Percentiles rank a stretch among this genome's conserved stretches.
phyloP scores from a whole-genome alignment of 345 rosid genomes.

The Boechera divaricarpa region DNA sequence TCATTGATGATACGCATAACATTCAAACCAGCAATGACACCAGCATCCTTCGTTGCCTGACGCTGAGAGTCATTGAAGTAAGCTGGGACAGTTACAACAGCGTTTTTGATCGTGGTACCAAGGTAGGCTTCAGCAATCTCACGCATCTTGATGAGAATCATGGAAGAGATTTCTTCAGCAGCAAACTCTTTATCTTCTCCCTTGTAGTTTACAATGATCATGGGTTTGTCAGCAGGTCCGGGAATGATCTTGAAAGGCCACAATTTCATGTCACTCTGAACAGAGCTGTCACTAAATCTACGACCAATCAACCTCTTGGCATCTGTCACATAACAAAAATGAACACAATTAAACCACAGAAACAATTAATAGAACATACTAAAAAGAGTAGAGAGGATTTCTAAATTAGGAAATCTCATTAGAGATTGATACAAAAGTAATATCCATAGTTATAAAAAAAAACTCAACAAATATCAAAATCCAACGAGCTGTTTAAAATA shows the following conservation, averaged over 20 bases:
- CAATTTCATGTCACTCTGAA: conserved; percentile 64
- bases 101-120: conserved; percentile 61
- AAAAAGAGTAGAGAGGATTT: background rate
- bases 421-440: too few relatives aligned
- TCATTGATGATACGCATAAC: conserved; percentile 78
- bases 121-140: conserved; percentile 79
- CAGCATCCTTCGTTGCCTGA: conserved; percentile 76
- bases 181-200: conserved; percentile 71
- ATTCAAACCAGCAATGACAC: conserved; percentile 73
- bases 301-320: conserved; percentile 82
- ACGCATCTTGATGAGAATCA: conserved; percentile 83
- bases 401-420: too few relatives aligned
- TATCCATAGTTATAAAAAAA: background rate
- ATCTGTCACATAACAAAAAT: conserved; percentile 46
- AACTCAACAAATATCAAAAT: background rate
- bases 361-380: background rate
- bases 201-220: conserved; percentile 65
- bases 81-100: conserved; percentile 77
- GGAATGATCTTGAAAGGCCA: conserved; percentile 73
- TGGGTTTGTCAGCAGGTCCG: conserved; percentile 70
- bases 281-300: conserved; percentile 63
- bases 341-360: background rate
- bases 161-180: conserved; percentile 78
- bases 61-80: conserved; percentile 78
- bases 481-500: background rate